Evolutionary conservation across 2,329 filamentous ascomycete species (phyloP).

Genomic region (Myotisia sp.): DNA sequence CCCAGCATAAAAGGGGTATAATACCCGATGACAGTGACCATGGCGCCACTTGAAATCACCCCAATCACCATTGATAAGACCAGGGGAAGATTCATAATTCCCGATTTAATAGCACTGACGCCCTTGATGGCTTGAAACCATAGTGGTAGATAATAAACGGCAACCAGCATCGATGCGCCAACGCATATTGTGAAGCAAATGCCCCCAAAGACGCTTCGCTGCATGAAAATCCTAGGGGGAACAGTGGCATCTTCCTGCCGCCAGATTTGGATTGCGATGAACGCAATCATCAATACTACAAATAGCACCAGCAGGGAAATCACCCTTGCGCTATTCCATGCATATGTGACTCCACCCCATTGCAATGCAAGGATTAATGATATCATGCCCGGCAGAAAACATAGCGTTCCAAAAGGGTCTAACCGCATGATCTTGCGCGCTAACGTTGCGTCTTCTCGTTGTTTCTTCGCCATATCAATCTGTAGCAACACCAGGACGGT

Average conservation of each 20-base stretch:
- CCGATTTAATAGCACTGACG: conserved; percentile 24
- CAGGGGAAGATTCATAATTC: conserved; percentile 22
- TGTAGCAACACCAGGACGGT: conserved; percentile 15
- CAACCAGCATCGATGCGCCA: conserved; percentile 10
- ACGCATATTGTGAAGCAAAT: conserved; percentile 2
- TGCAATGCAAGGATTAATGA: conserved; percentile 49
- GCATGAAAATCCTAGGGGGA: conserved; percentile 15
- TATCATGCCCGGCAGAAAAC: conserved; percentile 46
- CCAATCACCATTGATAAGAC: conserved; percentile 20
- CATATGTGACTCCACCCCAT: conserved; percentile 31
- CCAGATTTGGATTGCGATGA: conserved; percentile 16
- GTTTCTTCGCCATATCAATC: conserved; percentile 5
- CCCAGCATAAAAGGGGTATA: conserved; percentile 15
- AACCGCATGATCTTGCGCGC: conserved; percentile 22
- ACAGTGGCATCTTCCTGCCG: conserved; percentile 17
- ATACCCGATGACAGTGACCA: conserved; percentile 11
- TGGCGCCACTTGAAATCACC: conserved; percentile 8
- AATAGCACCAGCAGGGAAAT: conserved; percentile 20
- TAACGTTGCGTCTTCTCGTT: conserved; percentile 9
- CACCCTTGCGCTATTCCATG: conserved; percentile 19
- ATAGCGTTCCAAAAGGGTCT: conserved; percentile 45
- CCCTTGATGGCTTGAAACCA: conserved; percentile 33
- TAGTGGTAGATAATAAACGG: conserved; percentile 16
- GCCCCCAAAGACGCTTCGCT: conserved; percentile 1
- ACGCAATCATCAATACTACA: conserved; percentile 14